These are phyloP conservation scores for Mycena sp. DNA, from an alignment of 1,284 basidiomycete species.

Conservation along the genomic window DNA sequence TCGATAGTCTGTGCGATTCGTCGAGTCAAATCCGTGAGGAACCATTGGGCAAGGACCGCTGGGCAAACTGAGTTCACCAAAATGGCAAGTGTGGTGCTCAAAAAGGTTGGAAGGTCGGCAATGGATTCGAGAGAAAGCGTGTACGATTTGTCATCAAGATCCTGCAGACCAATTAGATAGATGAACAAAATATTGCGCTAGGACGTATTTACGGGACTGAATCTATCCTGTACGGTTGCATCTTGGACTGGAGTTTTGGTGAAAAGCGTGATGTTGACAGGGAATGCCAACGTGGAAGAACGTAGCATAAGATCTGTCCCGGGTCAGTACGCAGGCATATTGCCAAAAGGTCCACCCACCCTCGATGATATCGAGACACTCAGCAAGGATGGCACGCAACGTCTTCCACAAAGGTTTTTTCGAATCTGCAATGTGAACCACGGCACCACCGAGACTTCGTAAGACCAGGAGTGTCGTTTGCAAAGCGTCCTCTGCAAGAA, in stretches of 20 bases:
- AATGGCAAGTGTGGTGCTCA: conserved; percentile 56
- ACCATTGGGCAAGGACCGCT: conserved; percentile 53
- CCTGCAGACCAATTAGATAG: conserved; percentile 29
- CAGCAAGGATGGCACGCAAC: conserved; percentile 54
- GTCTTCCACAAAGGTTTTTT: conserved; percentile 54
- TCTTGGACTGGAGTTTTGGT: conserved; percentile 39
- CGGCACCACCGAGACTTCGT: conserved; percentile 44
- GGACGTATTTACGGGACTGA: conserved; percentile 34
- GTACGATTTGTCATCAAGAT: conserved; percentile 37
- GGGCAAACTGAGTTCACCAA: conserved; percentile 52
- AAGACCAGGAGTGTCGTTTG: conserved; percentile 48
- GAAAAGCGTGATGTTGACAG: conserved; percentile 48
- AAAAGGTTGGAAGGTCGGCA: conserved; percentile 54
- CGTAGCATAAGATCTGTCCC: conserved; percentile 47
- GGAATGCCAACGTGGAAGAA: conserved; percentile 43
- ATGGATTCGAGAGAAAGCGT: conserved; percentile 49
- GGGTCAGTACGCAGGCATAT: background rate
- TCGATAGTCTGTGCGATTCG: conserved; percentile 50
- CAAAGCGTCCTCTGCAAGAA: conserved; percentile 48
- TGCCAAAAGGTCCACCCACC: conserved; percentile 47
- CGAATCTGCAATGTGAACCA: conserved; percentile 37
- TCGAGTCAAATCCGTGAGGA: conserved; percentile 56
- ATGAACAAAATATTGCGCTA: background rate
- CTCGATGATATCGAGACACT: conserved; percentile 52
- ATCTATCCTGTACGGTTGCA: conserved; percentile 29